Base-by-base conservation (phyloP, 1,139 yeast species). In the Blastobotrys persicus region DNA sequence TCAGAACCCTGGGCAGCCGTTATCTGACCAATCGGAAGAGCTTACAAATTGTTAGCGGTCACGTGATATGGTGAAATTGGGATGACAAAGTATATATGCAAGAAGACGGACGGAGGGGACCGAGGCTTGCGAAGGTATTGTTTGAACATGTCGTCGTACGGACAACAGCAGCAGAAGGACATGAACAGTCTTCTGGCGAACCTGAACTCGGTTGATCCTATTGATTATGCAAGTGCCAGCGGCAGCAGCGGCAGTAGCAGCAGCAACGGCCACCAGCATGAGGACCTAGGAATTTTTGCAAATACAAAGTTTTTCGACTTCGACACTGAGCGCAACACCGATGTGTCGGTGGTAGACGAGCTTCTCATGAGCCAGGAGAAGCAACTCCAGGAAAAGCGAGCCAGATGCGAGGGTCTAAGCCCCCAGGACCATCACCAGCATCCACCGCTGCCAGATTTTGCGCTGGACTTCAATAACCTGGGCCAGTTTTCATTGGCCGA, bases 251-350 rank as follows among this genome's bases (percentile, higher is more conserved):
- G 18, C 5, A 34, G n/a, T 13, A 18, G 43, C 44, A 16, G 23
- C 37, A 34, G 39, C 39, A n/a, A 12, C 17, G 16, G 39, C 20
- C 39, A 34, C 12, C 39, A 26, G 69, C 66, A 44, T 7, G 74
- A 68, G 46, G 75, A 72, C 53, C 64, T 72, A 48, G 61, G 69
- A 41, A 63, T 72, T 46, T 72, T 72, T 58, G 58, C 74, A 44
- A 71, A 71, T 57, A 72, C 75, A 37, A 69, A 70, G 47, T 72
- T 72, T 57, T 72, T 71, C 56, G 75, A 72, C 59, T 67, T 72
- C 51, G 76, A 72, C 50, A 64, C 71, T 59, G 76, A 75, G 43
- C 60, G 72, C 45, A 60, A 71, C 41, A 69, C 74, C 31, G 73
- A 72, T 51, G 66, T 71, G 49, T 69, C 72, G 6, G 70, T 68